Conservation (phyloP, 140 eudicot species). For the Stevia rebaudiana region DNA sequence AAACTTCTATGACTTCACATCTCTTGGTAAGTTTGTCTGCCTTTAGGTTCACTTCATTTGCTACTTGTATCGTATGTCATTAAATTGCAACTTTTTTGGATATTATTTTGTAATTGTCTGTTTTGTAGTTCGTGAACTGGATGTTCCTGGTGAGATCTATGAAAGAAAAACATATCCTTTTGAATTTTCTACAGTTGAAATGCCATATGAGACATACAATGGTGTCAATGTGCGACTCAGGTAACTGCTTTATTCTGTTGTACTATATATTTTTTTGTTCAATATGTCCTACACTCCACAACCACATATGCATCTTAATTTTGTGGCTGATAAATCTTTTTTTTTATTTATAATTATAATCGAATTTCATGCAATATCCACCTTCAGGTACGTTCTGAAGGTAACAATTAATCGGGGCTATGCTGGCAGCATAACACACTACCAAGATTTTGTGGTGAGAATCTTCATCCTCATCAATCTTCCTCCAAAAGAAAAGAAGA, state of each 20-base stretch:
- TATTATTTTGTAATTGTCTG: constrained; percentile 14
- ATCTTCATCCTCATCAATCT: not conserved
- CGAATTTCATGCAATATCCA: constrained; percentile 11
- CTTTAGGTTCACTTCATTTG: constrained; percentile 7
- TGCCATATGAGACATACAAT: constrained; percentile 96
- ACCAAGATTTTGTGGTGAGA: constrained; percentile 87
- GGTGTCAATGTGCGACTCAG: constrained; percentile 96
- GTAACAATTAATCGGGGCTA: constrained; percentile 92
- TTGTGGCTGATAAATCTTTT: not conserved
- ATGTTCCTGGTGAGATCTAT: constrained; percentile 96
- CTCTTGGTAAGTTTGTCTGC: constrained; percentile 64
- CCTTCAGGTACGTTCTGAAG: constrained; percentile 79
- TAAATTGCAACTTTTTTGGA: not conserved
- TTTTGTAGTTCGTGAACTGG: constrained; percentile 89
- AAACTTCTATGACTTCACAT: constrained; percentile 95
- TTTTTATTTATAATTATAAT: not conserved
- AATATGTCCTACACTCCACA: not conserved
- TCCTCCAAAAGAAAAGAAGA: not conserved
- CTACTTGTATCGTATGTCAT: not conserved
- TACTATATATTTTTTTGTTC: not conserved
- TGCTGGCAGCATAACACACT: constrained; percentile 84
- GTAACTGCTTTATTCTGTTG: constrained; percentile 30
- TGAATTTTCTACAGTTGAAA: constrained; percentile 91
- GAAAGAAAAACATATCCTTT: constrained; percentile 87
- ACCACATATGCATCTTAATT: not conserved